A percentile compares a stretch with the other conserved stretches of the same genome.
phyloP scores from a whole-genome alignment of 805 yeast genomes.

The Candida xyloterini region DNA sequence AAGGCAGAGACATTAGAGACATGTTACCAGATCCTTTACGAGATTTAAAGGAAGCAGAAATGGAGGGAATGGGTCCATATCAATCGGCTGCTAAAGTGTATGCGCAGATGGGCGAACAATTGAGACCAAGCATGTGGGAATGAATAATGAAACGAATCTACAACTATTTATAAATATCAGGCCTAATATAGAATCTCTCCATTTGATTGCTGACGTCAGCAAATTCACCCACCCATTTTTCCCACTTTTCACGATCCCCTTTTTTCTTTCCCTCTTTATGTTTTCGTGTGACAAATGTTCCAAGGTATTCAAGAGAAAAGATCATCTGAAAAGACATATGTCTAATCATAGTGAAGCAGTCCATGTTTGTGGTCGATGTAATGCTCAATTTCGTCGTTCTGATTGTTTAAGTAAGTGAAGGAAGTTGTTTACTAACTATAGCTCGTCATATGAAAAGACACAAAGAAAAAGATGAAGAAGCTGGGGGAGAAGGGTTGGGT shows the following conservation, averaged over 20 bases:
- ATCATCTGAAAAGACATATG: conserved; percentile 20
- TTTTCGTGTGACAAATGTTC: conserved; percentile 16
- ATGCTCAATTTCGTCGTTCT: conserved; percentile 12
- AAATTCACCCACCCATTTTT: background rate
- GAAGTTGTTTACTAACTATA: conserved; percentile 2
- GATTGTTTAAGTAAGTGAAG: conserved; percentile 14
- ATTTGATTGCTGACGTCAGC: background rate
- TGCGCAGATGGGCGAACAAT: conserved; percentile 17
- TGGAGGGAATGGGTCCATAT: conserved; percentile 20
- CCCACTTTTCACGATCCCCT: background rate
- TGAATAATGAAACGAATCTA: background rate
- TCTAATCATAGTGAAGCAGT: conserved; percentile 12
- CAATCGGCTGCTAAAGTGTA: conserved; percentile 25
- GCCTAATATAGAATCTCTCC: too few species aligned
- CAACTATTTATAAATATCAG: background rate
- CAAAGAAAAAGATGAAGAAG: conserved; percentile 15
- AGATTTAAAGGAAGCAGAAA: conserved; percentile 24
- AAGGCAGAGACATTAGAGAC: conserved; percentile 38
- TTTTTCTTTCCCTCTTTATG: conserved; percentile 5
- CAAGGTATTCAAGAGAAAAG: conserved; percentile 18
- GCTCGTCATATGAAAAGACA: conserved; percentile 19
- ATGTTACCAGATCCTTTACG: conserved; percentile 28
- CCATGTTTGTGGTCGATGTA: conserved; percentile 13
- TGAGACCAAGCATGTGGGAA: conserved; percentile 26
- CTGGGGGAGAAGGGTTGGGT: conserved; percentile 16